These are phyloP conservation scores for Trichosporon ovoides DNA, from an alignment of 1,284 basidiomycete species.

Conservation along the genomic window DNA sequence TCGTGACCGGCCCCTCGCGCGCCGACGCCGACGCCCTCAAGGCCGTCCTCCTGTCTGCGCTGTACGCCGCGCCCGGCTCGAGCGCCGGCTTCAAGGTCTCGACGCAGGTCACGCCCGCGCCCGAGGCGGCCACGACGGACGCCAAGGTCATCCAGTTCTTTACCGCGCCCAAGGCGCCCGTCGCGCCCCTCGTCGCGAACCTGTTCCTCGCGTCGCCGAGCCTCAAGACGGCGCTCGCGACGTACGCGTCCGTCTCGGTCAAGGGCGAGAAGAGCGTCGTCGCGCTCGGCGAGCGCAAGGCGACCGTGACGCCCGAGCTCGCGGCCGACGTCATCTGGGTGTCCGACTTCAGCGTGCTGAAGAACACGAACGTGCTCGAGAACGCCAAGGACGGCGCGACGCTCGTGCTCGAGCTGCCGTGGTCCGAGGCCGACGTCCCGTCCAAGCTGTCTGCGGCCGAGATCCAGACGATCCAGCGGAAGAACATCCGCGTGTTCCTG, in stretches of 20 bases:
- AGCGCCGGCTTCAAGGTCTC: slow-evolving; percentile 40
- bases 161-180: slow-evolving; percentile 41
- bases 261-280: slow-evolving; percentile 48
- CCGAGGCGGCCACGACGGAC: slow-evolving; percentile 18
- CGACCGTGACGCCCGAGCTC: slow-evolving; percentile 22
- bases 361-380: slow-evolving; percentile 41
- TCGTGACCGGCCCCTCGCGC: slow-evolving; percentile 38
- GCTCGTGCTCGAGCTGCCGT: slow-evolving; percentile 47
- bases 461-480: slow-evolving; percentile 42
- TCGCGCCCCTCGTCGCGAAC: slow-evolving; percentile 46
- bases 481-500: slow-evolving; percentile 48
- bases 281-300: slow-evolving; percentile 30
- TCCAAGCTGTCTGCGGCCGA: slow-evolving; percentile 45
- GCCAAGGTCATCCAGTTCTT: slow-evolving; percentile 50
- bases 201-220: slow-evolving; percentile 48
- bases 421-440: slow-evolving; percentile 45
- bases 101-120: slow-evolving; percentile 30
- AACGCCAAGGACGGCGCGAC: slow-evolving; percentile 41
- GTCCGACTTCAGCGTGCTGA: slow-evolving; percentile 47
- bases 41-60: slow-evolving; percentile 50
- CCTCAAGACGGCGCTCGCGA: slow-evolving; percentile 39
- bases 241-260: slow-evolving; percentile 44
- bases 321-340: slow-evolving; percentile 46
- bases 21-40: slow-evolving; percentile 43
- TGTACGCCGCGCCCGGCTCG: slow-evolving; percentile 48